Base-by-base conservation (phyloP, 1,284 basidiomycete species). In the Marasmius oreades region DNA sequence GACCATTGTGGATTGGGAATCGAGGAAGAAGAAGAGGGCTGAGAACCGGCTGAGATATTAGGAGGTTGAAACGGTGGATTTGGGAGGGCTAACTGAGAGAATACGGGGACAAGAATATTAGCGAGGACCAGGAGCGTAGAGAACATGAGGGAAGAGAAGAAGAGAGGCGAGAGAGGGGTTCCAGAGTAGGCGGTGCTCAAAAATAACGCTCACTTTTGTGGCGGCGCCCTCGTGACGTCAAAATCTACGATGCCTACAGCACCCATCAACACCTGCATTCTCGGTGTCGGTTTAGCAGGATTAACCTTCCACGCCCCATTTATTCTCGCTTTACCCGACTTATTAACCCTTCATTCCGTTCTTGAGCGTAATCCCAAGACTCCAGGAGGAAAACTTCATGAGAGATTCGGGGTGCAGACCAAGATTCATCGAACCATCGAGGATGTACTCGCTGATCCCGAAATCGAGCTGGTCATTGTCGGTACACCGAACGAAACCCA, bases 401-500 rank as follows among this genome's bases (percentile, higher is more conserved):
- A 81, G 20, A 76, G 84, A 26, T 89, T 88, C 61, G 83, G 84
- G 3, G 72, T 82, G n/a, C 66, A 75, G 14, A 73, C 75, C 44
- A 82, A 77, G 62, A 81, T 89, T 56, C 75, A 88, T 65, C 72
- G 72, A 44, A 76, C 77, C 2, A 64, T 87, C 50, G 80, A 85
- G 8, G 71, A 78, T 18, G 85, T 86, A 16, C 68, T 88, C 18
- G 70, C 68, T 14, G 87, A 90, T 64, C 67, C 75, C 0, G 77
- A 85, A 53, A 72, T 90, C 44, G 86, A 90, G 63, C 76, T 90
- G 16, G 73, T 89, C 53, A 81, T 93, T 56, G 75, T 95, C 50
- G 84, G 80, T 39, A 93, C 90, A 0, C 91, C 92, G 1, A 94
- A 88, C 66, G 77, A 86, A 48, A 93, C 92, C 0, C 93, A 95